Conservation (phyloP, 371 early-diverging fungal species). For the Mycotypha africana region DNA sequence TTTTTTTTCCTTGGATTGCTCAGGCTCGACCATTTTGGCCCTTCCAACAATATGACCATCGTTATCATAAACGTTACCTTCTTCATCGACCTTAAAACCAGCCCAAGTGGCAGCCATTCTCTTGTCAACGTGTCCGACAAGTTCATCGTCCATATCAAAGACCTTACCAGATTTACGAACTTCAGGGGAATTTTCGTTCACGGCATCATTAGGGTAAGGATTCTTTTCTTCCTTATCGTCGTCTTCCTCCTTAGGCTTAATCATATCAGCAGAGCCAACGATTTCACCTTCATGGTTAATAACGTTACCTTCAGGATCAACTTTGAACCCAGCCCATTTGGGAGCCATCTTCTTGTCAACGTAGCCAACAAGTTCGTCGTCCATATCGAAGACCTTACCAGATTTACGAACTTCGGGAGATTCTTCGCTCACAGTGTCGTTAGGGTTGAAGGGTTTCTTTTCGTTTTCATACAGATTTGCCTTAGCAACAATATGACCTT, state of each 20-base stretch:
- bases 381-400: conserved; percentile 12
- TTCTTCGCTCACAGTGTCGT: conserved; percentile 4
- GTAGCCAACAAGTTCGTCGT: conserved; percentile 9
- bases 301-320: conserved; percentile 12
- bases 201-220: conserved; percentile 3
- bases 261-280: conserved; percentile 7
- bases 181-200: conserved; percentile 10
- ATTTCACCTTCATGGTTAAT: conserved; percentile 7
- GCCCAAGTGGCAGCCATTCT: conserved; percentile 3
- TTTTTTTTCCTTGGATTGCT: conserved; percentile 4
- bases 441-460: conserved; percentile 3
- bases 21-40: conserved; percentile 7
- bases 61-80: conserved; percentile 9
- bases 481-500: conserved; percentile 6
- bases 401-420: conserved; percentile 12
- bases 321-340: conserved; percentile 9
- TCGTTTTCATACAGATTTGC: conserved; percentile 2
- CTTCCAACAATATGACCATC: conserved; percentile 9
- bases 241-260: background rate
- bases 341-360: conserved; percentile 9
- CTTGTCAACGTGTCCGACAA: conserved; percentile 11
- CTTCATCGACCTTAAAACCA: conserved; percentile 10
- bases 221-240: conserved; percentile 9
- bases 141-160: conserved; percentile 12
- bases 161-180: conserved; percentile 14